Conservation (phyloP, 192 early-diverging fungal genomes). For the Coemansia reversa region DNA sequence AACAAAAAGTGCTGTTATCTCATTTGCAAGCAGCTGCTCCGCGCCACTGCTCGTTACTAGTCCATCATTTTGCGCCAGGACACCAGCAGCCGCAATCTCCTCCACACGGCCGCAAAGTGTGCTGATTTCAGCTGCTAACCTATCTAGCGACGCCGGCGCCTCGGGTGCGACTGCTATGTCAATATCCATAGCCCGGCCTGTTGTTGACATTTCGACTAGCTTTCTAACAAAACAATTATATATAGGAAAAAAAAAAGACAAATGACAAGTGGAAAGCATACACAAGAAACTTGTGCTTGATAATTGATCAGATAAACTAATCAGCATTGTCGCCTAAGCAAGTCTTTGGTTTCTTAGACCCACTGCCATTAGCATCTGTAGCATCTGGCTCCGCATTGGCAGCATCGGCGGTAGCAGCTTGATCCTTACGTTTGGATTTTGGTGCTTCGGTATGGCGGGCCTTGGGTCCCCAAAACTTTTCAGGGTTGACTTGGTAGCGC, state of each 20-base stretch:
- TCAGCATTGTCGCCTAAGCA: background rate
- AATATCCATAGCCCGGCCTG: slow-evolving; percentile 10
- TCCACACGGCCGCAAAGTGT: slow-evolving; percentile 35
- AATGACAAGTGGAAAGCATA: background rate
- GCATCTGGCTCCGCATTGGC: slow-evolving; percentile 9
- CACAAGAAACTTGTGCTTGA: background rate
- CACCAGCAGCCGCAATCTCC: slow-evolving; percentile 13
- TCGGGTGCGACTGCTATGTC: slow-evolving; percentile 1
- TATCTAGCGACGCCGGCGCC: slow-evolving; percentile 5
- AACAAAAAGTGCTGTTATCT: slow-evolving; percentile 35
- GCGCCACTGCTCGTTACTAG: slow-evolving; percentile 4
- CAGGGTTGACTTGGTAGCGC: slow-evolving; percentile 95
- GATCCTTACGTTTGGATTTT: slow-evolving; percentile 45
- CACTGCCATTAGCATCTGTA: slow-evolving; percentile 12
- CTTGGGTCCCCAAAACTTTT: slow-evolving; percentile 96
- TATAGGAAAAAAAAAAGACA: background rate
- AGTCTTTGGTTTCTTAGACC: slow-evolving; percentile 31
- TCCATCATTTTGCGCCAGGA: slow-evolving; percentile 4
- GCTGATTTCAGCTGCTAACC: slow-evolving; percentile 19
- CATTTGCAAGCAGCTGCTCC: slow-evolving; percentile 19
- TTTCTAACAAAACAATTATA: background rate
- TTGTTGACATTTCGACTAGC: background rate
- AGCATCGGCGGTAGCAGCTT: slow-evolving; percentile 6
- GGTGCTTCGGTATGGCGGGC: slow-evolving; percentile 57
- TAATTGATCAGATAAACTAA: background rate